Conservation (phyloP, 2,329 filamentous ascomycete genomes). For the Phaeosphaeriaceae sp. region DNA sequence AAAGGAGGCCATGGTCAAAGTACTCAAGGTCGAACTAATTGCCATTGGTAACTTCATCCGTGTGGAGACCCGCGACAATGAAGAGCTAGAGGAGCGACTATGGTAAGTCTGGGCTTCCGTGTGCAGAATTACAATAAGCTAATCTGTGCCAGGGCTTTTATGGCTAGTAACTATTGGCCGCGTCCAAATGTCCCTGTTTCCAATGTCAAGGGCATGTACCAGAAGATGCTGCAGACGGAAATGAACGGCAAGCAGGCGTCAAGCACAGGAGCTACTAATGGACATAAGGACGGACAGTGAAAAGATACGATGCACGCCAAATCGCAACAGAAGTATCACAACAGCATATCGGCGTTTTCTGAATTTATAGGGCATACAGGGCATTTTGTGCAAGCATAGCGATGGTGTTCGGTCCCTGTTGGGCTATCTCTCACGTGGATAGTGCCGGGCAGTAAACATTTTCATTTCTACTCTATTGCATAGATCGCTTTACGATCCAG, state of each 20-base stretch:
- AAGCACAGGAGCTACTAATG: slow-evolving; percentile 29
- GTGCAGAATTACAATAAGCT: slow-evolving; percentile 11
- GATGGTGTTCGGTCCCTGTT: slow-evolving; percentile 40
- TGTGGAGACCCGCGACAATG: slow-evolving; percentile 52
- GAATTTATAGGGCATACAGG: slow-evolving; percentile 23
- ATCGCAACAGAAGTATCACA: slow-evolving; percentile 14
- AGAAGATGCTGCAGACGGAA: slow-evolving; percentile 43
- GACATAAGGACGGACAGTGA: slow-evolving; percentile 31
- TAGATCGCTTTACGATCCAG: slow-evolving; percentile 13
- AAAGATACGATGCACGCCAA: slow-evolving; percentile 6
- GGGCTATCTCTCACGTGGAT: slow-evolving; percentile 25
- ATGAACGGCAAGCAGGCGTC: slow-evolving; percentile 33
- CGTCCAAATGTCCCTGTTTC: slow-evolving; percentile 36
- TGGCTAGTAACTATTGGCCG: slow-evolving; percentile 49
- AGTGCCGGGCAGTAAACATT: slow-evolving; percentile 23
- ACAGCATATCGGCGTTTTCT: slow-evolving; percentile 29
- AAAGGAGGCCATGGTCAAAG: slow-evolving; percentile 66
- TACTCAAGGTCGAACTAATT: slow-evolving; percentile 67
- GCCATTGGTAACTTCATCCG: slow-evolving; percentile 69
- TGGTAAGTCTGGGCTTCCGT: slow-evolving; percentile 51
- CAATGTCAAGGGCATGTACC: slow-evolving; percentile 48
- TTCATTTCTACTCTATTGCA: slow-evolving; percentile 25
- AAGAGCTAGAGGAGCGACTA: slow-evolving; percentile 57
- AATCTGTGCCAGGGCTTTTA: slow-evolving; percentile 41
- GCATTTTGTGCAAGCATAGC: slow-evolving; percentile 42